Evolutionary conservation across 75 land plant species (phyloP).

Genomic region (Pinus tabuliformis): DNA sequence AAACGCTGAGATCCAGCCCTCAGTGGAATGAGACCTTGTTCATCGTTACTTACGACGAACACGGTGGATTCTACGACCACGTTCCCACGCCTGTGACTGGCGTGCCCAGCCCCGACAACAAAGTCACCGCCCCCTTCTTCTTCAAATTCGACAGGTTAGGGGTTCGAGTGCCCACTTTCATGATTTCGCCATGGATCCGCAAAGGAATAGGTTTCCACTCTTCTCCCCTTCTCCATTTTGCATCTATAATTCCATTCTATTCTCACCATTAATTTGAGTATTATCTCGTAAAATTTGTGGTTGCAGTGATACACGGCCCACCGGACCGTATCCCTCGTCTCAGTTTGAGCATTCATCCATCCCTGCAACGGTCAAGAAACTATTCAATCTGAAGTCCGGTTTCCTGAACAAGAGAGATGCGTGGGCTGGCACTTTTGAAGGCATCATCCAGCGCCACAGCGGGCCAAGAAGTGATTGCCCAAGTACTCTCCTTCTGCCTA

Average conservation of each 20-base stretch:
- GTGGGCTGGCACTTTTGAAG: slow-evolving; percentile 85
- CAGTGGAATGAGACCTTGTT: slow-evolving; percentile 86
- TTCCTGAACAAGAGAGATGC: slow-evolving; percentile 81
- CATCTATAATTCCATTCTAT: not conserved
- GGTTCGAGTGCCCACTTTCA: slow-evolving; percentile 80
- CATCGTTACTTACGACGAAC: slow-evolving; percentile 84
- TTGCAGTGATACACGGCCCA: slow-evolving; percentile 70
- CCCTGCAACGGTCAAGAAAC: slow-evolving; percentile 86
- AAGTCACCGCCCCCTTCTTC: slow-evolving; percentile 56
- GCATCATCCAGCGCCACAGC: slow-evolving; percentile 14
- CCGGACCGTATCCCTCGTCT: slow-evolving; percentile 64
- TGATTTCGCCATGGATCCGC: slow-evolving; percentile 83
- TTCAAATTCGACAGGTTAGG: slow-evolving; percentile 83
- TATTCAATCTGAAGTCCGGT: slow-evolving; percentile 60
- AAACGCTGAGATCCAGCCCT: slow-evolving; percentile 73
- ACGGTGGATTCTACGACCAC: slow-evolving; percentile 90
- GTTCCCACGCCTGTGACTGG: slow-evolving; percentile 70
- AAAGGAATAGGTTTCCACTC: slow-evolving; percentile 64
- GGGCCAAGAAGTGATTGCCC: slow-evolving; percentile 58
- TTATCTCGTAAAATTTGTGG: not conserved
- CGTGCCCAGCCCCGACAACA: slow-evolving; percentile 79
- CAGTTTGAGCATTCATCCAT: slow-evolving; percentile 94
- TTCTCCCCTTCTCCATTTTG: too few relatives aligned
- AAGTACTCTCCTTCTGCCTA: slow-evolving; percentile 19
- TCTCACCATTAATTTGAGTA: not conserved